Evolutionary conservation across 306 rosid species (phyloP).

Genomic region (Acacia crassicarpa): DNA sequence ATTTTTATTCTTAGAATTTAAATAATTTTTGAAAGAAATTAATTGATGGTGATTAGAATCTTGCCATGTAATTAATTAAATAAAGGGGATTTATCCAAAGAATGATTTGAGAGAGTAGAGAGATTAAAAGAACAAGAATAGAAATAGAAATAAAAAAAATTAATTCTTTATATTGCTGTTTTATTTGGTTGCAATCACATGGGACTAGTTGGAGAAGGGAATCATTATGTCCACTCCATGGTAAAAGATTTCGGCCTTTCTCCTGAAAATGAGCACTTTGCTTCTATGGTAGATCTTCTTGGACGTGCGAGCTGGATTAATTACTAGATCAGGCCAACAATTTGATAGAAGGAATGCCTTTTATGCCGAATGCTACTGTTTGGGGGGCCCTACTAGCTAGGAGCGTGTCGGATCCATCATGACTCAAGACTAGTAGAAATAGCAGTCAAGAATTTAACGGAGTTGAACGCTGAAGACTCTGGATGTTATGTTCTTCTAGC

Average conservation of each 20-base stretch:
- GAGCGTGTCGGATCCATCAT: conserved; percentile 40
- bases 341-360: conserved; percentile 41
- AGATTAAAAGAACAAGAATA: too few relatives aligned
- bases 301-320: conserved; percentile 50
- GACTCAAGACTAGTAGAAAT: conserved; percentile 40
- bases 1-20: too few relatives aligned
- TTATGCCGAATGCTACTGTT: conserved; percentile 42
- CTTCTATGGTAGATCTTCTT: conserved; percentile 51
- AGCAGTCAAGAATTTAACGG: conserved; percentile 35
- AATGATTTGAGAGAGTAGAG: too few relatives aligned
- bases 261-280: conserved; percentile 45
- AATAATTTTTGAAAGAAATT: too few relatives aligned
- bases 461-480: conserved; percentile 34
- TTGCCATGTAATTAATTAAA: too few relatives aligned
- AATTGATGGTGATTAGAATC: too few relatives aligned
- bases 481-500: conserved; percentile 44
- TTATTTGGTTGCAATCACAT: conserved; percentile 50
- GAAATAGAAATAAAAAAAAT: too few relatives aligned
- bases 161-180: conserved; percentile 29
- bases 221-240: conserved; percentile 43
- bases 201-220: conserved; percentile 46
- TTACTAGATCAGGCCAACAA: conserved; percentile 44
- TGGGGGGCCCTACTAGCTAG: conserved; percentile 41
- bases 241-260: conserved; percentile 38
- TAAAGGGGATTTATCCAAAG: too few relatives aligned